Percentiles rank a stretch among this genome's conserved stretches.
Evolutionary conservation across 805 yeast genomes (phyloP).

Genomic region (Ogataea polymorpha): DNA sequence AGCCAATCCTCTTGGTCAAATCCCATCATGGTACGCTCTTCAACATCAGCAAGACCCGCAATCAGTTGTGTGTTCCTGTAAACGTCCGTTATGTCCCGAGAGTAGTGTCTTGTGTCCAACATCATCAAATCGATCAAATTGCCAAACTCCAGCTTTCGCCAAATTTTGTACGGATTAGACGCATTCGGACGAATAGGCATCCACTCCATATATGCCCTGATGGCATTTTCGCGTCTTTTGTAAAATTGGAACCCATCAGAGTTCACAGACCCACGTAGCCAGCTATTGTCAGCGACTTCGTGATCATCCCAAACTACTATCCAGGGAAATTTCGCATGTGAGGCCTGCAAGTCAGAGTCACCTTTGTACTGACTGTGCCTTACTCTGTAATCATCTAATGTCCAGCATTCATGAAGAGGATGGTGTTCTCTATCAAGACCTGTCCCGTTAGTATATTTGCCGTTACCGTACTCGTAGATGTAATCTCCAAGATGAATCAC

Average conservation of each 20-base stretch:
- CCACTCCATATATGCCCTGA: conserved; percentile 28
- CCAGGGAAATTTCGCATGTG: conserved; percentile 26
- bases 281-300: conserved; percentile 28
- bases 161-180: conserved; percentile 15
- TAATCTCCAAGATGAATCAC: conserved; percentile 28
- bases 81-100: conserved; percentile 26
- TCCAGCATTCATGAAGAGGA: conserved; percentile 22
- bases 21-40: conserved; percentile 27
- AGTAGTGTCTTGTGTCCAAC: conserved; percentile 16
- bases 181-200: conserved; percentile 22
- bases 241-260: conserved; percentile 22
- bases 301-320: conserved; percentile 30
- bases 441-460: conserved; percentile 25
- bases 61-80: conserved; percentile 21
- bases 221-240: conserved; percentile 16
- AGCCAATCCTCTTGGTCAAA: conserved; percentile 29
- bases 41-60: conserved; percentile 14
- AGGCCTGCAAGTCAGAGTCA: conserved; percentile 22
- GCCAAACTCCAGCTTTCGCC: conserved; percentile 25
- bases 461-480: conserved; percentile 26
- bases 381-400: conserved; percentile 22
- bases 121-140: conserved; percentile 18
- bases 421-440: conserved; percentile 17
- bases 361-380: conserved; percentile 21
- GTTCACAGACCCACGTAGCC: conserved; percentile 25